Base-by-base conservation (phyloP, 2,329 filamentous ascomycete species). In the Pestalotiopsis sp. region DNA sequence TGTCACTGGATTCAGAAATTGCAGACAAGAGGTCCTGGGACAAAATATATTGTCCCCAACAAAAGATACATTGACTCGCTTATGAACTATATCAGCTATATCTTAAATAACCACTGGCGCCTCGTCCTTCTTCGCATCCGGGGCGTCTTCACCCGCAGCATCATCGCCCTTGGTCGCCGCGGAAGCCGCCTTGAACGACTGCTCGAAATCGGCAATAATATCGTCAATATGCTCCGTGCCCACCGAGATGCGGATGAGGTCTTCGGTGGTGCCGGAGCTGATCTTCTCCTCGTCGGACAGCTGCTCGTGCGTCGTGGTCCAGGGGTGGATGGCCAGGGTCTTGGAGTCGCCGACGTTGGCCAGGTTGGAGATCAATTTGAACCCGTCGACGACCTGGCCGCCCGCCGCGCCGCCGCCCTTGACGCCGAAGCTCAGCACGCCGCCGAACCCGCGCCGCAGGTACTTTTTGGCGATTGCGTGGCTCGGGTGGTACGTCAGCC, bases 201-300 rank as follows among this genome's bases (percentile, higher is more conserved):
- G 95, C 81, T 95, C 92, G 79, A 98, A 98, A 82, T 98, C 95
- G 75, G 91, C 92, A 77, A 97, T 96, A 76, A 98, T 98, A 78
- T 98, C 95, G 83, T 97, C 95, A 78, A 98, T 97, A 80, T 98
- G 94, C 84, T 98, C 95, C 0, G 92, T 97, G 66, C 95, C 95
- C 69, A 98, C 95, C 0, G 95, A 98, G 77, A 98, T 96, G 71
- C 95, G 93, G 81, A 98, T 97, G 52, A 95, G 90, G 77, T 97
- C 95, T 87, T 93, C 91, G 17, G 94, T 96, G 12, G 96, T 94
- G 75, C 95, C 95, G 25, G 93, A 95, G 78, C 84, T 90, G 65
- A 87, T 79, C 82, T 91, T 94, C 86, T 98, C 95, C 78, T 94
- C 87, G 6, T 90, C 88, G 27, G 86, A 90, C 69, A 98, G 86